Evolutionary conservation across 2,329 filamentous ascomycete genomes (phyloP).

Genomic region (Fusarium poae): DNA sequence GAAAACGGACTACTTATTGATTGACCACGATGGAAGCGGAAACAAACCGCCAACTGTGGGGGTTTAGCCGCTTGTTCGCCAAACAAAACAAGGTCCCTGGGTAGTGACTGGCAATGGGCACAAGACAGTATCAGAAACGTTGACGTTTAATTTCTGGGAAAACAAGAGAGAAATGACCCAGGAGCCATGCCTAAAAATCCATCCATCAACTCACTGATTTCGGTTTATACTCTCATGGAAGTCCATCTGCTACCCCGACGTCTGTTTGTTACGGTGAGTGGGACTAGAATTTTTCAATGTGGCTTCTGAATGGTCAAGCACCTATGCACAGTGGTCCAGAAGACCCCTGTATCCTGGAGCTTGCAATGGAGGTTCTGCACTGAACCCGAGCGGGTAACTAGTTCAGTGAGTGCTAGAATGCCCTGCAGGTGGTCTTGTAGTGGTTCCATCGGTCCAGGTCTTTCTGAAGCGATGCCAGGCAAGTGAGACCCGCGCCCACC

Average conservation of each 20-base stretch:
- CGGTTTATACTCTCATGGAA: neutral
- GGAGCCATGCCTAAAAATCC: neutral
- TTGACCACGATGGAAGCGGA: constrained; percentile 21
- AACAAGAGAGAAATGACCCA: neutral
- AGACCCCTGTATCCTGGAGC: constrained; percentile 30
- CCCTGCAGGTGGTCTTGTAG: constrained; percentile 24
- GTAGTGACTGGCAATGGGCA: neutral
- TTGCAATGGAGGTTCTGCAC: constrained; percentile 5
- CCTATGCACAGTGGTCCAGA: neutral
- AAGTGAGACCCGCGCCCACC: constrained; percentile 40
- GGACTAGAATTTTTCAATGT: neutral
- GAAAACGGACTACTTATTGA: constrained; percentile 14
- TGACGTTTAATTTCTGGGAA: no score
- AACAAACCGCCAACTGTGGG: constrained; percentile 30
- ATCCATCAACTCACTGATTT: neutral
- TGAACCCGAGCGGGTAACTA: neutral
- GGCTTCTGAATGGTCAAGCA: neutral
- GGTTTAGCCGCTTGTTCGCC: constrained; percentile 13
- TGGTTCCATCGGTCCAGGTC: constrained; percentile 21
- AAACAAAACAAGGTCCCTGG: neutral
- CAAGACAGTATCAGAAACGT: neutral
- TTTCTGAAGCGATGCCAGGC: constrained; percentile 13
- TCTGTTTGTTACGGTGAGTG: constrained; percentile 9
- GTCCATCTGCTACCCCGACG: neutral
- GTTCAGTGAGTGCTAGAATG: constrained; percentile 20